Evolutionary conservation across 2,329 filamentous ascomycete species (phyloP).

Genomic region (Albophoma yamanashiensis): DNA sequence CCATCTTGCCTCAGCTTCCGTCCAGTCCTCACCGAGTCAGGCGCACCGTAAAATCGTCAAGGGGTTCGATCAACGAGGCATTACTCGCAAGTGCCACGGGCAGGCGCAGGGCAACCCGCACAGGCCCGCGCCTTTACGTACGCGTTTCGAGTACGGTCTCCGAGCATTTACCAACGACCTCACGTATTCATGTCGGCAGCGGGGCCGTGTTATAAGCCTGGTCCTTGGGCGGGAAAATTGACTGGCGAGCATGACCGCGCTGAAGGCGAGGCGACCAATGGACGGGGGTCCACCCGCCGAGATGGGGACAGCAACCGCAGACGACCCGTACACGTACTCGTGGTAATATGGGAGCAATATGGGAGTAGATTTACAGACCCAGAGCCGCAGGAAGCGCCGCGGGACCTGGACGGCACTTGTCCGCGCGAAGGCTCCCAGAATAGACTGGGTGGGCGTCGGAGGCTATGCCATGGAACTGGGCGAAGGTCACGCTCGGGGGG

Average conservation of each 20-base stretch:
- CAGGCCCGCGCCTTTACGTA: neutral
- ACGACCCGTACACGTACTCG: no score
- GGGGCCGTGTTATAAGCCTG: neutral
- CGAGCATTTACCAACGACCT: no score
- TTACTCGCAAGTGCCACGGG: neutral
- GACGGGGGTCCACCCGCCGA: neutral
- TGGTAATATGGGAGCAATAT: no score
- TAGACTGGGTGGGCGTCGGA: neutral
- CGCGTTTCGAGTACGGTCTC: no score
- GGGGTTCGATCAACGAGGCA: neutral
- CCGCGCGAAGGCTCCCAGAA: no score
- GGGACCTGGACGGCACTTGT: no score
- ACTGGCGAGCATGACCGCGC: neutral
- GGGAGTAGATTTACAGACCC: no score
- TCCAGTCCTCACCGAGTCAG: neutral
- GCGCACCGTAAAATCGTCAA: neutral
- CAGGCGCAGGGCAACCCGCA: neutral
- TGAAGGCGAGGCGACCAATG: neutral
- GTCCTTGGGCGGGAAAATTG: neutral
- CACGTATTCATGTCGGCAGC: neutral
- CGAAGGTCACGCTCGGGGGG: neutral
- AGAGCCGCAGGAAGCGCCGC: no score
- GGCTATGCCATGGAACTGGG: neutral
- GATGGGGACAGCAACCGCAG: neutral
- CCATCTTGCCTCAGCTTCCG: neutral